Evolutionary conservation across 2,329 filamentous ascomycete species (phyloP), one percentile per base, ranked within the genome.

Genomic region (Curvularia spicifera): DNA sequence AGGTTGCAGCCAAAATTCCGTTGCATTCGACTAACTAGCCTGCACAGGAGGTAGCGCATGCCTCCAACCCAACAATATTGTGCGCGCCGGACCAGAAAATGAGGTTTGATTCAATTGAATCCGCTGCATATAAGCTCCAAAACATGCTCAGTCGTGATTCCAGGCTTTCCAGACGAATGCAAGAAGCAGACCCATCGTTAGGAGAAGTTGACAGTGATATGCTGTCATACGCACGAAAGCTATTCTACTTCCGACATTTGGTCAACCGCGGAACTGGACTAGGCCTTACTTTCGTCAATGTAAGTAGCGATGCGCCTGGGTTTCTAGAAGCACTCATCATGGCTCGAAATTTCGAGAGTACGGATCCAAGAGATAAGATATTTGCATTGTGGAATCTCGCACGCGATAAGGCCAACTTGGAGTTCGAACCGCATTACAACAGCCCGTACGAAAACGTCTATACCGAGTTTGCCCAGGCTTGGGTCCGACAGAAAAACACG

Each of bases 281-380:
- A 18, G 45, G 45, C 20, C 5, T 26, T 6, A 8, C 20, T 3
- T 48, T 37, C 7, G 29, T 35, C 1, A 24, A 26, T 1, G 22
- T 35, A 5, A 29, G 31, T 5, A 18, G 20, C 3, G 31, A 48
- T 12, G 29, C 45, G 6, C 45, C 45, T 4, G 45, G 31, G 3
- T 48, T 48, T 24, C 28, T 48, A 29, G 45, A 48, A 37, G 45
- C 45, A n/a, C 29, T 48, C 13, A 20, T 48, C 4, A 37, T 48
- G 29, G 45, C 31, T 26, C 45, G 45, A 24, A 29, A 48, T 35
- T 48, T 48, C 22, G 31, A 48, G 29, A 35, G 45, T 12, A 48
- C 45, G 15, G 45, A 48, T 26, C 46, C 31, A 10, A 48, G 29
- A 20, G 46, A 48, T n/a, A 48, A 48, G 20, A 48, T 48, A 20